A percentile compares a stretch with the other conserved stretches of the same genome.
These are phyloP conservation scores for Gracilaria gracilis DNA, from an alignment of 23 red algal species.

Conservation along the genomic window DNA sequence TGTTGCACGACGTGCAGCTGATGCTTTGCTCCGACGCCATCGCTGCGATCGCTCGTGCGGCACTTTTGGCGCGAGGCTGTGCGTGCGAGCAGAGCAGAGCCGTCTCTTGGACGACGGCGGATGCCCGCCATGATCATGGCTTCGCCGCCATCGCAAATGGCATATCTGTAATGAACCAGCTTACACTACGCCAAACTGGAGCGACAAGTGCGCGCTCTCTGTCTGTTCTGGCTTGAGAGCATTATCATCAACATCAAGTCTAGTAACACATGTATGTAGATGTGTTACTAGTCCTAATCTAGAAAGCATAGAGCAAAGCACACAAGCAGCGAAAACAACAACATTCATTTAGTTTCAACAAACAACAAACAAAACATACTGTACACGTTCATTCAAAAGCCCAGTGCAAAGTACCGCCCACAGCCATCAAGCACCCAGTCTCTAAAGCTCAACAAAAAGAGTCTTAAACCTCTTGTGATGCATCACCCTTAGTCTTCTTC, in stretches of 20 bases:
- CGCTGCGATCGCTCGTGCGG: not conserved
- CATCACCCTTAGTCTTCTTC: conserved; percentile 88
- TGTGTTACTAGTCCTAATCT: not conserved
- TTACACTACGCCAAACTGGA: too few relatives aligned
- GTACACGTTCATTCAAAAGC: conserved; percentile 19
- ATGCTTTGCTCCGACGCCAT: conserved; percentile 22
- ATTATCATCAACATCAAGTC: too few relatives aligned
- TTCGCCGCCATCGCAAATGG: too few relatives aligned
- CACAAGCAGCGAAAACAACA: not conserved
- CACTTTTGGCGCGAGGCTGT: too few relatives aligned
- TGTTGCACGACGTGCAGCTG: conserved; percentile 72
- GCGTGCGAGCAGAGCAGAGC: too few relatives aligned
- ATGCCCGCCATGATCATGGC: not conserved
- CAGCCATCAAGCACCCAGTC: too few relatives aligned
- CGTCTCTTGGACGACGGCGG: not conserved
- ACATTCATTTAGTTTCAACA: not conserved
- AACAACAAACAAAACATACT: not conserved
- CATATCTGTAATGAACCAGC: too few relatives aligned
- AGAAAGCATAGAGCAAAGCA: not conserved
- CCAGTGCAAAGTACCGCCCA: too few relatives aligned
- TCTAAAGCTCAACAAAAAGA: too few relatives aligned
- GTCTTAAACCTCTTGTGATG: conserved; percentile 81
- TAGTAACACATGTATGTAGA: too few relatives aligned
- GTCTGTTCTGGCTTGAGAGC: too few relatives aligned
- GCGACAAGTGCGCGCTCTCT: too few relatives aligned